Evolutionary conservation across 129 eudicot species (phyloP).

Genomic region (Pseudognaphalium luteoalbum): DNA sequence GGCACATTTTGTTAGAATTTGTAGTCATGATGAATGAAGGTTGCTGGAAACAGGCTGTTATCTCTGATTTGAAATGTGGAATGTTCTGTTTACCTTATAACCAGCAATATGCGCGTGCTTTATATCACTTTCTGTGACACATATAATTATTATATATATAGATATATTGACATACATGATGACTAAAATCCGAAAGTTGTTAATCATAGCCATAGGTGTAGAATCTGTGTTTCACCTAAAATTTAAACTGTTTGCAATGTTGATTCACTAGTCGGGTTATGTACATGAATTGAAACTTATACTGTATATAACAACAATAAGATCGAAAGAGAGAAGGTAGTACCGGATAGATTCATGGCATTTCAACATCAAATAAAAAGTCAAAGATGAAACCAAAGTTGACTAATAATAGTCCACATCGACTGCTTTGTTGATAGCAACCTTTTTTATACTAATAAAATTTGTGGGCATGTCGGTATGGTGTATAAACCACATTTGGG

Average conservation of each 20-base stretch:
- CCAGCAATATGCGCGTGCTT: constrained; percentile 32
- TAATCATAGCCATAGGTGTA: not conserved
- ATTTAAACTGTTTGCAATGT: not conserved
- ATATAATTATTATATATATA: not conserved
- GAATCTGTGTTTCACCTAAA: not conserved
- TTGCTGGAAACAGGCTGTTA: constrained; percentile 38
- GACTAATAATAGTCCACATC: constrained; percentile 28
- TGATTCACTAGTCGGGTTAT: not conserved
- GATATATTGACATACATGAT: not conserved
- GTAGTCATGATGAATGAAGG: constrained; percentile 12
- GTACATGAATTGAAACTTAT: not conserved
- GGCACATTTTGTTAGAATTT: constrained; percentile 2
- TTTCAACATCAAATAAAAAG: not conserved
- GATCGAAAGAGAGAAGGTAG: not conserved
- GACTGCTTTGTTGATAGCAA: constrained; percentile 21
- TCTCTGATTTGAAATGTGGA: constrained; percentile 26
- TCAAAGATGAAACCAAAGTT: constrained; percentile 27
- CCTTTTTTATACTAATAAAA: not conserved
- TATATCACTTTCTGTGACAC: not conserved
- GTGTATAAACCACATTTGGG: not conserved
- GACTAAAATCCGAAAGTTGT: not conserved
- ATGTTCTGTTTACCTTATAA: constrained; percentile 16
- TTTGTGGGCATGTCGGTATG: constrained; percentile 8
- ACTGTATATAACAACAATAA: not conserved
- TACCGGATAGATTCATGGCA: not conserved